Conservation (phyloP, 106 monocot genomes). For the Vanilla planifolia region DNA sequence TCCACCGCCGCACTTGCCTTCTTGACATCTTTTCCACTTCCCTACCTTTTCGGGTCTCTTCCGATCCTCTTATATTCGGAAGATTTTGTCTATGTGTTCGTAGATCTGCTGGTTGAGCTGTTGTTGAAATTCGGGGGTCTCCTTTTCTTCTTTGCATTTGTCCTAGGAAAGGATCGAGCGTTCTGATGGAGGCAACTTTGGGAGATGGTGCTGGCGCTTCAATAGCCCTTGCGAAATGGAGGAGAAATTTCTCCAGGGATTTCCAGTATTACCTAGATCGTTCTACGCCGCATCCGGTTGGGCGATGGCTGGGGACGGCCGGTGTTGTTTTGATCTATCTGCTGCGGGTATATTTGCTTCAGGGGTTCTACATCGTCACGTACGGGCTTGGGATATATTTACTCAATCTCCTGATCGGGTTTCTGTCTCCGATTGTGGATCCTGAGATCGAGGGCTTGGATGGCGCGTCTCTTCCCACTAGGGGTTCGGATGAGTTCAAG, state of each 20-base stretch:
- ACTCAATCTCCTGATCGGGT: conserved; percentile 59
- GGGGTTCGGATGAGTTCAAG: conserved; percentile 83
- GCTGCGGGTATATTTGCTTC: conserved; percentile 53
- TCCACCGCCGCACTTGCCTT: too few relatives aligned
- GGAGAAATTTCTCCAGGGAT: conserved; percentile 30
- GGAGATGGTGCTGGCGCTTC: conserved; percentile 19
- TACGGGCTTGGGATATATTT: conserved; percentile 68
- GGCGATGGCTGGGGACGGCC: conserved; percentile 55
- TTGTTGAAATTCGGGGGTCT: too few relatives aligned
- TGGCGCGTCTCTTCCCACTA: conserved; percentile 56
- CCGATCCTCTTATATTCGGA: too few relatives aligned
- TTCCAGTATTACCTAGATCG: conserved; percentile 67
- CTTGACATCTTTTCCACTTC: too few relatives aligned
- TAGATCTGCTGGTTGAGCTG: too few relatives aligned
- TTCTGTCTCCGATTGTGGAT: conserved; percentile 72
- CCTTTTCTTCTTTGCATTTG: neutral
- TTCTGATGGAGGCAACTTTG: conserved; percentile 23
- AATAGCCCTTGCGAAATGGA: conserved; percentile 36
- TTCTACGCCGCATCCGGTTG: conserved; percentile 48
- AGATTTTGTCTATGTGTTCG: too few relatives aligned
- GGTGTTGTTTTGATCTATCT: conserved; percentile 33
- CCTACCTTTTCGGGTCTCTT: too few relatives aligned
- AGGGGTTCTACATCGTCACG: conserved; percentile 69
- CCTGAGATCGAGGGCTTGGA: conserved; percentile 61
- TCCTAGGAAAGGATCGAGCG: neutral